Conservation (phyloP, 23 red algal species). For the Pyropia yezoensis region DNA sequence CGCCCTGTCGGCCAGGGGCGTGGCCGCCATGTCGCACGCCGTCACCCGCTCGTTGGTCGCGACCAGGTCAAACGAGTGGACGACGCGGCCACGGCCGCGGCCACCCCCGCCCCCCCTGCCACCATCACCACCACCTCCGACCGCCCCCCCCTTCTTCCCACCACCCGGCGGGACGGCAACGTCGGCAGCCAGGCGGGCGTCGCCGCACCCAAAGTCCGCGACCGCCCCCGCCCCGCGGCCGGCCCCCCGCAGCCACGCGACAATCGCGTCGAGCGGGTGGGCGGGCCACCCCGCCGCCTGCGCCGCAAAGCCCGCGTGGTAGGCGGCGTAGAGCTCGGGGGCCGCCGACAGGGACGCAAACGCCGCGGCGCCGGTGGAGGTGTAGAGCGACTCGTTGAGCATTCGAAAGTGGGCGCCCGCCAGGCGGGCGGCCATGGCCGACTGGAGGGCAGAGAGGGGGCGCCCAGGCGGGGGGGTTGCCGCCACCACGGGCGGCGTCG, state of each 20-base stretch:
- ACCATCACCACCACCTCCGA: too few species aligned
- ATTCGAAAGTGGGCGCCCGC: constrained; percentile 42
- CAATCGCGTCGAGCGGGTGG: constrained; percentile 66
- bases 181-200: constrained; percentile 39
- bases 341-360: constrained; percentile 35
- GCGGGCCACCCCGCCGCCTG: constrained; percentile 75
- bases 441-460: constrained; percentile 30
- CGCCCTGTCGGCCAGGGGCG: constrained; percentile 15
- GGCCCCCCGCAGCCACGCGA: constrained; percentile 13
- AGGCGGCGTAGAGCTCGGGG: constrained; percentile 62
- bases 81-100: not conserved
- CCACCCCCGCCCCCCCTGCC: too few species aligned
- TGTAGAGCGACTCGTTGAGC: constrained; percentile 66
- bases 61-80: constrained; percentile 88
- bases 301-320: constrained; percentile 82
- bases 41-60: constrained; percentile 45
- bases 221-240: constrained; percentile 5
- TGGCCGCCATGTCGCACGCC: constrained; percentile 71
- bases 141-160: too few species aligned
- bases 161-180: not conserved
- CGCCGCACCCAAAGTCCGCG: constrained; percentile 68
- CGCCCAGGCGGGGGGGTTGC: not conserved
- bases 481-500: too few species aligned
- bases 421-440: constrained; percentile 20
- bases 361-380: constrained; percentile 28